Base-by-base conservation (phyloP, 768 basidiomycete species). In the Boletus bicolor region DNA sequence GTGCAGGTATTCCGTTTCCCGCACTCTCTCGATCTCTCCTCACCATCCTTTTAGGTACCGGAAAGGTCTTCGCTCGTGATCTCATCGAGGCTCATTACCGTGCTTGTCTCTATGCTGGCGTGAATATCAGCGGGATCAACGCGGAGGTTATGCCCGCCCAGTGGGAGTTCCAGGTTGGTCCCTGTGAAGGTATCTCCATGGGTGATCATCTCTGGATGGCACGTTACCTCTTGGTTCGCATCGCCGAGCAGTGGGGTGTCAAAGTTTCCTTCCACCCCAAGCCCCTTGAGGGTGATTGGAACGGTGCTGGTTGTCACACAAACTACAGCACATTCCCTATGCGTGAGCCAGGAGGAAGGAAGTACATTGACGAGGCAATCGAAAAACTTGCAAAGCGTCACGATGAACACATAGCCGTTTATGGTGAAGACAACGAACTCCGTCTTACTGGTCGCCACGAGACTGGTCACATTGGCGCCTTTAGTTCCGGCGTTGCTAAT, bases 161-260 rank as follows among this genome's bases (percentile, higher is more conserved):
- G 74, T 99, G 97, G 97, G 97, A 99, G 78, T 99, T 96, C 89
- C 97, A 99, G 76, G 93, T 99, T 64, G 96, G 97, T 51, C 97
- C 97, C 32, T 98, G 96, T 67, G 89, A 91, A 72, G 97, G 97
- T 52, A 98, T 98, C 73, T 80, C 88, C 56, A 96, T 98, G 93
- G 97, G 97, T 64, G 97, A 99, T 74, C 96, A 99, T 76, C 87
- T 99, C 65, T 97, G 94, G 93, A 93, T 98, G 85, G 93, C 97
- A 37, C 91, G 97, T 64, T 99, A 89, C 81, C 89, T 99, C 64
- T 87, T 98, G 66, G 73, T 93, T 70, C 91, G 97, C 64, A 87
- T 97, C 64, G 94, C 96, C 62, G 97, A 98, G 76, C 94, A 98
- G 76, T 97, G 94, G 93, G 90, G 86, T 59, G 73, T 94, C 77